phyloP scores from a whole-genome alignment of 1,284 basidiomycete genomes.

The Melampsora americana region DNA sequence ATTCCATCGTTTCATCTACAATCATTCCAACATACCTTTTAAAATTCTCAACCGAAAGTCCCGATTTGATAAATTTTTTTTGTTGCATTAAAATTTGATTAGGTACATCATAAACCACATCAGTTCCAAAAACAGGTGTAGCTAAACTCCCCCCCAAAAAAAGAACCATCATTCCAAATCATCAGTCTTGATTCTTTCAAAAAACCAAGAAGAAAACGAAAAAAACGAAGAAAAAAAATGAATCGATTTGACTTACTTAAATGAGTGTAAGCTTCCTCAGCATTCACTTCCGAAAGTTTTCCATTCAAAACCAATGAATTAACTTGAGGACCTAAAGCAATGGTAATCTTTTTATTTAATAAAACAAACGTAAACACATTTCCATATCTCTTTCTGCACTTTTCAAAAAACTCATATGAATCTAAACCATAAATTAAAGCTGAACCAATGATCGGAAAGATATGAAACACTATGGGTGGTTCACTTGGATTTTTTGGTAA shows the following conservation, averaged over 20 bases:
- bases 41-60: conserved; percentile 87
- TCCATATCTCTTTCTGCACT: conserved; percentile 72
- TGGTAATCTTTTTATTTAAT: conserved; percentile 83
- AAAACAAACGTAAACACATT: conserved; percentile 91
- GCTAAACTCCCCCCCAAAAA: conserved; percentile 47
- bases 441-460: conserved; percentile 73
- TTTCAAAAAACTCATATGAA: conserved; percentile 71
- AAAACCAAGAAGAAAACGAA: not conserved
- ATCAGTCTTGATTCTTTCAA: too few relatives aligned
- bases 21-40: conserved; percentile 87
- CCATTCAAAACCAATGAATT: conserved; percentile 94
- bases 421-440: conserved; percentile 72
- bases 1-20: conserved; percentile 64
- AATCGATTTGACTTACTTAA: conserved; percentile 57
- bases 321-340: conserved; percentile 84
- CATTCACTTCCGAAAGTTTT: conserved; percentile 83
- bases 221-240: not conserved
- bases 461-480: conserved; percentile 76
- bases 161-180: not conserved
- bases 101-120: conserved; percentile 95
- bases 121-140: conserved; percentile 73
- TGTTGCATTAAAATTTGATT: conserved; percentile 99
- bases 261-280: conserved; percentile 87
- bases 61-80: conserved; percentile 94
- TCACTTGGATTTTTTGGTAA: conserved; percentile 51